Percentiles rank a stretch among this genome's conserved stretches.
phyloP scores from a whole-genome alignment of 2,329 filamentous ascomycete genomes.

The Hypoxylon sp. region DNA sequence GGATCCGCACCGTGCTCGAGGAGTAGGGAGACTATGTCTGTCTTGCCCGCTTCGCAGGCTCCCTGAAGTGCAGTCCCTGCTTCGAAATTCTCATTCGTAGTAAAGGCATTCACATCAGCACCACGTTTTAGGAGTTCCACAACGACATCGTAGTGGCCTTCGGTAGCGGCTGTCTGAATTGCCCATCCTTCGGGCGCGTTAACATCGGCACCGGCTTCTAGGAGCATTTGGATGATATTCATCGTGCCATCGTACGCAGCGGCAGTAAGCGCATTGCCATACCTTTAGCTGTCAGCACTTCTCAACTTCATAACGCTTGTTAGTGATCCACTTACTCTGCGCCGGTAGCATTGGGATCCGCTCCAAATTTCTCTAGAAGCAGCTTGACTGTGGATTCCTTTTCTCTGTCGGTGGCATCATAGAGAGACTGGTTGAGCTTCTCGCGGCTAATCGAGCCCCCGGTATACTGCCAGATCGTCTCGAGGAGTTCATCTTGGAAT shows the following conservation, averaged over 20 bases:
- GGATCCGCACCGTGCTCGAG: conserved; percentile 58
- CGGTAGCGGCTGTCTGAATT: conserved; percentile 57
- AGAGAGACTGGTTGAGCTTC: conserved; percentile 56
- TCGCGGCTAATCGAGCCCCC: conserved; percentile 53
- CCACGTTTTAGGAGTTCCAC: conserved; percentile 55
- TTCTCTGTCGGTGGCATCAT: conserved; percentile 59
- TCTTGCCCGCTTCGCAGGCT: conserved; percentile 56
- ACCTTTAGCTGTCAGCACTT: conserved; percentile 46
- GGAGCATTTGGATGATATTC: conserved; percentile 53
- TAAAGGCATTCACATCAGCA: conserved; percentile 56
- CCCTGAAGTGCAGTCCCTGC: conserved; percentile 59
- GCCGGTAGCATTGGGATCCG: conserved; percentile 58
- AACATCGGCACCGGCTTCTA: conserved; percentile 55
- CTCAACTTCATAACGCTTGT: not conserved
- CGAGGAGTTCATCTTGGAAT: conserved; percentile 56
- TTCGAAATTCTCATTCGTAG: conserved; percentile 51
- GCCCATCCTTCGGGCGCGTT: conserved; percentile 58
- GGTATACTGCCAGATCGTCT: conserved; percentile 58
- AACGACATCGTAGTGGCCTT: conserved; percentile 57
- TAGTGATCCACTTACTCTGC: conserved; percentile 53
- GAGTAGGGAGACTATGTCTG: conserved; percentile 57
- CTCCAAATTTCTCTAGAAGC: conserved; percentile 55
- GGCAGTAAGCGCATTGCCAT: conserved; percentile 58
- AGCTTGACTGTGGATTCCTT: conserved; percentile 57
- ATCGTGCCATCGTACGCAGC: conserved; percentile 58